Conservation (phyloP, 768 basidiomycete species). For the Pulveroboletus sp. region DNA sequence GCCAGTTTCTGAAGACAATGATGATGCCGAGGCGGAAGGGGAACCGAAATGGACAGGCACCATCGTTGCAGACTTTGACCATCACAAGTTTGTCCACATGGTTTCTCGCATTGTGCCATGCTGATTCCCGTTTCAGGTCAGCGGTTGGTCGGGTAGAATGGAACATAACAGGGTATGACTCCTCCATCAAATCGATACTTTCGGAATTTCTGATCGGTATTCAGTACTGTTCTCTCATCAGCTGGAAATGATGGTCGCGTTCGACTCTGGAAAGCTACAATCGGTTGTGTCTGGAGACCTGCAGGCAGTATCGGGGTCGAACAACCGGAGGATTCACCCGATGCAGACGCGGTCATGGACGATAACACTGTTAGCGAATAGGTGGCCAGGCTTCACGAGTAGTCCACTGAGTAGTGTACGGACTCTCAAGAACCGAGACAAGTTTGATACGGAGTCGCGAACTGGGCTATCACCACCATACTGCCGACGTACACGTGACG, state of each 20-base stretch:
- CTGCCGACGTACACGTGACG: too few relatives aligned
- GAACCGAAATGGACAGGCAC: slow-evolving; percentile 64
- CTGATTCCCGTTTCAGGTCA: slow-evolving; percentile 42
- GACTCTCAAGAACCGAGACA: neutral
- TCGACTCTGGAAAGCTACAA: slow-evolving; percentile 81
- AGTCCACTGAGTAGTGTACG: neutral
- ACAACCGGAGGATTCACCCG: slow-evolving; percentile 54
- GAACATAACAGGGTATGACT: slow-evolving; percentile 79
- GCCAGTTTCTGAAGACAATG: slow-evolving; percentile 50
- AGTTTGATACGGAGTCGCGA: neutral
- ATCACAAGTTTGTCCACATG: slow-evolving; percentile 58
- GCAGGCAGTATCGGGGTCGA: slow-evolving; percentile 83
- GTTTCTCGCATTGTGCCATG: neutral
- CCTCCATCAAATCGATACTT: neutral
- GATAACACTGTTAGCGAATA: slow-evolving; percentile 37
- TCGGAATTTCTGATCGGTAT: slow-evolving; percentile 1
- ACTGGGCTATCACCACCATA: neutral
- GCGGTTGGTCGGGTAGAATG: slow-evolving; percentile 87
- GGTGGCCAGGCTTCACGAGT: neutral
- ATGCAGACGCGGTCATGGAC: slow-evolving; percentile 45
- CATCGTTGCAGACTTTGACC: slow-evolving; percentile 83
- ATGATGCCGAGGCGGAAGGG: slow-evolving; percentile 43
- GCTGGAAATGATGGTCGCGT: slow-evolving; percentile 83
- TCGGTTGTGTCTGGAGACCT: slow-evolving; percentile 81
- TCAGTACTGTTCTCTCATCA: slow-evolving; percentile 77